phyloP scores from a whole-genome alignment of 345 rosid genomes.

The Gossypium bickii region DNA sequence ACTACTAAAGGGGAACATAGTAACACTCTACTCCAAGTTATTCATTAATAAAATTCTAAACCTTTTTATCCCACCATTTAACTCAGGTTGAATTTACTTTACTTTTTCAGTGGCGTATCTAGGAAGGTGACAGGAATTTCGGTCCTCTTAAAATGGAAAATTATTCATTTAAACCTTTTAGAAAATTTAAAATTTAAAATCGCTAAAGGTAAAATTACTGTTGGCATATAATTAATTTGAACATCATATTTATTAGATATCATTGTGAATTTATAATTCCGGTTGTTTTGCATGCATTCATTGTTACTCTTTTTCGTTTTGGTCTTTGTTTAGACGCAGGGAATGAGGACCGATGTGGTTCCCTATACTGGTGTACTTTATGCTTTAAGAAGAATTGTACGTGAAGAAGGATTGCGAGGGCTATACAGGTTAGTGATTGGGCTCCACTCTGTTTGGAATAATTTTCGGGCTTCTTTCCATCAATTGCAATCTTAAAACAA shows the following conservation, averaged over 20 bases:
- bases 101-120: too few relatives aligned
- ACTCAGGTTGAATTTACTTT: too few relatives aligned
- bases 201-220: background rate
- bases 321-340: conserved; percentile 49
- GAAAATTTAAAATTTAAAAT: too few relatives aligned
- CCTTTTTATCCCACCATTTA: too few relatives aligned
- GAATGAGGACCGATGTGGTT: conserved; percentile 65
- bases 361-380: conserved; percentile 73
- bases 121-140: fast-evolving
- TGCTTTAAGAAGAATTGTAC: conserved; percentile 68
- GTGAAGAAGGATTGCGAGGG: conserved; percentile 87
- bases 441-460: background rate
- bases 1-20: too few relatives aligned
- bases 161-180: too few relatives aligned
- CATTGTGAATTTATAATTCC: background rate
- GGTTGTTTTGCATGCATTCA: background rate
- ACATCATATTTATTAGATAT: background rate
- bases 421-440: conserved; percentile 64
- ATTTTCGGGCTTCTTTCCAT: conserved; percentile 3
- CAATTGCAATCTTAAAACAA: background rate
- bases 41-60: too few relatives aligned
- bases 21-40: too few relatives aligned
- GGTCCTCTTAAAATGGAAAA: too few relatives aligned
- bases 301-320: conserved; percentile 13
- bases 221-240: background rate